Evolutionary conservation across 2,329 filamentous ascomycete genomes (phyloP).

Genomic region (Monosporascus sp.): DNA sequence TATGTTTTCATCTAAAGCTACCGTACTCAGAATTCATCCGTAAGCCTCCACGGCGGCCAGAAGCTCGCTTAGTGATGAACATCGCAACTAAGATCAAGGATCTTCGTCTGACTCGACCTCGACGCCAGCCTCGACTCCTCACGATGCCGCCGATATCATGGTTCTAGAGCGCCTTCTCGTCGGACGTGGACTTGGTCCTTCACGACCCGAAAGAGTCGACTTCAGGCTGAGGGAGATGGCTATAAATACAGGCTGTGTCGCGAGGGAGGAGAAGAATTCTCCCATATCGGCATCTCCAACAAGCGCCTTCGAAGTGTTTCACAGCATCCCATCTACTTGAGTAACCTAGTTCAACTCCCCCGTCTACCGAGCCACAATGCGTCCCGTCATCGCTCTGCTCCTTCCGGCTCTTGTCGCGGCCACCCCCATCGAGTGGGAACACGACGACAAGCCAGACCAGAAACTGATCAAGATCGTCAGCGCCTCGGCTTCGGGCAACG

Average conservation of each 20-base stretch:
- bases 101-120: conserved; percentile 14
- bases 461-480: conserved; percentile 33
- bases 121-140: conserved; percentile 5
- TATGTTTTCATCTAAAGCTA: conserved; percentile 38
- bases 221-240: not conserved
- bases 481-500: conserved; percentile 37
- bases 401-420: conserved; percentile 33
- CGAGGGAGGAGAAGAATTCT: not conserved
- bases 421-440: conserved; percentile 27
- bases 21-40: conserved; percentile 33
- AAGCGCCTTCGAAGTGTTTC: not conserved
- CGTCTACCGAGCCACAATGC: not conserved
- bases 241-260: not conserved
- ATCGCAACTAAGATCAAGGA: conserved; percentile 14
- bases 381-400: conserved; percentile 16
- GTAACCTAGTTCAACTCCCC: too few relatives aligned
- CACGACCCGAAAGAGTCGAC: not conserved
- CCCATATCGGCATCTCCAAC: not conserved
- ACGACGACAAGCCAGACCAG: conserved; percentile 29
- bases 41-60: conserved; percentile 31
- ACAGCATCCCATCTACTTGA: too few relatives aligned
- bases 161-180: not conserved
- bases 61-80: conserved; percentile 16
- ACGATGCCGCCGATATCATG: conserved; percentile 13
- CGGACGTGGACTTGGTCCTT: not conserved